Percentiles rank a stretch among this genome's conserved stretches.
Evolutionary conservation across 495 filamentous ascomycete species (phyloP).

Genomic region (Xylaria castorea): DNA sequence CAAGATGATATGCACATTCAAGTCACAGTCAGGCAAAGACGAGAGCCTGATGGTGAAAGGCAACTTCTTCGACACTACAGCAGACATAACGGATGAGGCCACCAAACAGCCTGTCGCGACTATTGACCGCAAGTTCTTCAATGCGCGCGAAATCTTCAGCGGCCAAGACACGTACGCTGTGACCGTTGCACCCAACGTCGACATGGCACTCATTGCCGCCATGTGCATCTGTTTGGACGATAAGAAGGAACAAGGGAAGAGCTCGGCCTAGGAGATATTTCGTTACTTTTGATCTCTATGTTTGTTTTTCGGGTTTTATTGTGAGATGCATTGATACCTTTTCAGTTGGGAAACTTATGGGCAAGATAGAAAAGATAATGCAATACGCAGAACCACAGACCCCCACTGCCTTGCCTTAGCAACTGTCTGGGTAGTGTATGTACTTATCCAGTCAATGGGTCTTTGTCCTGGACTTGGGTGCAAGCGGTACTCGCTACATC

Average conservation of each 20-base stretch:
- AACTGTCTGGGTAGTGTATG: too few relatives aligned
- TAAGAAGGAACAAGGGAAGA: constrained; percentile 22
- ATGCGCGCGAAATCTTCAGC: constrained; percentile 47
- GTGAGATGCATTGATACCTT: neutral
- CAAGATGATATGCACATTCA: constrained; percentile 58
- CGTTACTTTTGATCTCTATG: neutral
- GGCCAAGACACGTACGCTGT: constrained; percentile 62
- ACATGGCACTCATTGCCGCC: constrained; percentile 64
- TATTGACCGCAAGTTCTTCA: constrained; percentile 59
- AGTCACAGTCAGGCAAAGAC: constrained; percentile 43
- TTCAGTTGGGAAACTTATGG: neutral
- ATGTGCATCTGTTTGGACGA: constrained; percentile 69
- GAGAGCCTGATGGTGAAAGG: constrained; percentile 51
- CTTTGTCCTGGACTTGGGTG: too few relatives aligned
- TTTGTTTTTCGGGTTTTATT: neutral
- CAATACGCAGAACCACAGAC: neutral
- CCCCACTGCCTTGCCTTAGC: too few relatives aligned
- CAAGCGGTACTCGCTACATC: too few relatives aligned
- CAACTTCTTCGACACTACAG: constrained; percentile 57
- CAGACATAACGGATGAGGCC: constrained; percentile 55
- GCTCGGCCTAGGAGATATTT: neutral
- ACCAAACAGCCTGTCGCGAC: constrained; percentile 54
- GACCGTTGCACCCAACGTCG: constrained; percentile 64
- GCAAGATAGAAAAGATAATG: neutral
- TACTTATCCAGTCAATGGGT: too few relatives aligned